phyloP scores from a whole-genome alignment of 345 rosid species.

The Bruguiera parviflora region DNA sequence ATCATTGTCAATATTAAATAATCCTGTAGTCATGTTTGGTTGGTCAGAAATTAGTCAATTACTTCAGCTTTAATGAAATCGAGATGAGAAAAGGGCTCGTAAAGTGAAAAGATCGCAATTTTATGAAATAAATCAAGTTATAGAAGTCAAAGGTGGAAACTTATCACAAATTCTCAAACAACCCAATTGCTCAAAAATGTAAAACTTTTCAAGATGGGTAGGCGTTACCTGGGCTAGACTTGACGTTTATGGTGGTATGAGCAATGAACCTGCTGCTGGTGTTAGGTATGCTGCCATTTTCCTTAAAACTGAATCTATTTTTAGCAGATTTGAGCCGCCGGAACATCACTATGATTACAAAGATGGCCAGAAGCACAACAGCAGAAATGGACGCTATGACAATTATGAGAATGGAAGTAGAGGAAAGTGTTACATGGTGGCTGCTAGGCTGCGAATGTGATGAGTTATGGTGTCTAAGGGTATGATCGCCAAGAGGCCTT shows the following conservation, averaged over 20 bases:
- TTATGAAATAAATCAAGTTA: too few relatives aligned
- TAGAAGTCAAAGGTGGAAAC: too few relatives aligned
- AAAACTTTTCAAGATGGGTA: not conserved
- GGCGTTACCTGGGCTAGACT: slow-evolving; percentile 70
- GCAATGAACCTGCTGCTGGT: slow-evolving; percentile 29
- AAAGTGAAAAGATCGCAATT: too few relatives aligned
- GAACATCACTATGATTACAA: slow-evolving; percentile 41
- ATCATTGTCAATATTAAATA: too few relatives aligned
- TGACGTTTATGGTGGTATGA: slow-evolving; percentile 41
- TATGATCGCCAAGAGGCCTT: slow-evolving; percentile 25
- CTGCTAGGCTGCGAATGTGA: slow-evolving; percentile 10
- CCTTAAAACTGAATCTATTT: slow-evolving; percentile 30
- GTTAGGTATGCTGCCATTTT: slow-evolving; percentile 24
- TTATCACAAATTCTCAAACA: too few relatives aligned
- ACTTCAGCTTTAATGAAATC: too few relatives aligned
- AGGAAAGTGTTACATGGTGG: slow-evolving; percentile 35
- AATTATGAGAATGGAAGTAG: slow-evolving; percentile 46
- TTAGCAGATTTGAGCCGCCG: slow-evolving; percentile 44
- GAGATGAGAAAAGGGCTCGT: too few relatives aligned
- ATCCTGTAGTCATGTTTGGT: too few relatives aligned
- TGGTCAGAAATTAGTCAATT: too few relatives aligned
- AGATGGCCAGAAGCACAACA: slow-evolving; percentile 35
- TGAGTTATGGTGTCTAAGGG: slow-evolving; percentile 19
- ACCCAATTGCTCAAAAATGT: not conserved
- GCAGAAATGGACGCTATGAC: slow-evolving; percentile 36